A percentile compares a stretch with the other conserved stretches of the same genome.
These are phyloP conservation scores for Grifola frondosa DNA, from an alignment of 1,284 basidiomycete genomes.

Conservation along the genomic window DNA sequence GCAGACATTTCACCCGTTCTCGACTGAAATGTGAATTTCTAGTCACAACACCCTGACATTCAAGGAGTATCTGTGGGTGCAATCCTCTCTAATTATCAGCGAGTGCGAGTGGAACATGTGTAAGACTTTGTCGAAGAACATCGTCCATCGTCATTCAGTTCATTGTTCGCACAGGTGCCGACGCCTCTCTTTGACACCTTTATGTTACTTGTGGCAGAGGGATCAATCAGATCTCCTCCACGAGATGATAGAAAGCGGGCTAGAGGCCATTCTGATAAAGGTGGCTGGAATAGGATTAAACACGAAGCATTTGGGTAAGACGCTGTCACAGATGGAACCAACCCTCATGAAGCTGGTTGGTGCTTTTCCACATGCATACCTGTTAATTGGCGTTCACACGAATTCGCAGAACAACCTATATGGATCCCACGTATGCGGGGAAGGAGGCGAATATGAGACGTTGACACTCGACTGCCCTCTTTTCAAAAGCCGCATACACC, in stretches of 20 bases:
- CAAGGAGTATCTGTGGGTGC: slow-evolving; percentile 93
- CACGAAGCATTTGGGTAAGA: slow-evolving; percentile 77
- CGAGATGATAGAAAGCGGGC: slow-evolving; percentile 82
- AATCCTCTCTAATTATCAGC: slow-evolving; percentile 96
- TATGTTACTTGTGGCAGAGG: slow-evolving; percentile 95
- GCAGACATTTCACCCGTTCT: background rate
- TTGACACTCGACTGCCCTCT: slow-evolving; percentile 89
- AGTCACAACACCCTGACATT: slow-evolving; percentile 81
- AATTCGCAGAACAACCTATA: slow-evolving; percentile 71
- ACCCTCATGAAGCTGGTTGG: slow-evolving; percentile 75
- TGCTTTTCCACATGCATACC: background rate
- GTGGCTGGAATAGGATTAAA: slow-evolving; percentile 93
- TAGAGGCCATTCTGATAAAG: slow-evolving; percentile 91
- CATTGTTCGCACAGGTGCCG: slow-evolving; percentile 55
- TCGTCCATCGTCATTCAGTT: background rate
- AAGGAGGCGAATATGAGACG: slow-evolving; percentile 98
- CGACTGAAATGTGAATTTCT: slow-evolving; percentile 4
- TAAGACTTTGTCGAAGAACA: no score
- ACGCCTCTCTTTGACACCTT: slow-evolving; percentile 77
- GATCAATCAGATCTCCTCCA: slow-evolving; percentile 81
- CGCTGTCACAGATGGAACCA: slow-evolving; percentile 73
- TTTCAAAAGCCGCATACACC: slow-evolving; percentile 75
- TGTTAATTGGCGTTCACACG: background rate
- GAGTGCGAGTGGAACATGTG: slow-evolving; percentile 97
- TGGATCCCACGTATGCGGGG: slow-evolving; percentile 93